A percentile compares a stretch with the other conserved stretches of the same genome.
Evolutionary conservation across 2,329 filamentous ascomycete species (phyloP).

Genomic region (Microascus cirrosus): DNA sequence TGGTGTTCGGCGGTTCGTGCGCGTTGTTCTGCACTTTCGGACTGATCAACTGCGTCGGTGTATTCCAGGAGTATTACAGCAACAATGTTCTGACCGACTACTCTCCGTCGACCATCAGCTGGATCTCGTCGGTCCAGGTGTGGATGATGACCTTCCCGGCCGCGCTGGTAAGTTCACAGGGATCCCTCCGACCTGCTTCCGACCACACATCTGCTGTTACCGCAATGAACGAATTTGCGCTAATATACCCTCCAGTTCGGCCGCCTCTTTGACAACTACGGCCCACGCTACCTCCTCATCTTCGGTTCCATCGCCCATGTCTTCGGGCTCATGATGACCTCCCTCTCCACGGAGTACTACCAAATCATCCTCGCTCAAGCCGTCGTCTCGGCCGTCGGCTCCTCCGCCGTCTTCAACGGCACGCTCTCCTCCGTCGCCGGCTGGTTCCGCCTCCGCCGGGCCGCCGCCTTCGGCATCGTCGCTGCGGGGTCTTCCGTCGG

Average conservation of each 20-base stretch:
- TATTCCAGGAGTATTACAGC: constrained; percentile 50
- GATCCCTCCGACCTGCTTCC: constrained; percentile 10
- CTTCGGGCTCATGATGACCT: constrained; percentile 55
- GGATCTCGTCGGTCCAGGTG: constrained; percentile 46
- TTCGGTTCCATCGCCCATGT: constrained; percentile 45
- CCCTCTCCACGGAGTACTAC: constrained; percentile 32
- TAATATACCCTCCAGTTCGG: constrained; percentile 30
- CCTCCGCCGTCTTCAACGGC: constrained; percentile 29
- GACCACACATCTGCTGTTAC: constrained; percentile 18
- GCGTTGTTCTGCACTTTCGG: constrained; percentile 32
- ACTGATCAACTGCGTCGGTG: constrained; percentile 32
- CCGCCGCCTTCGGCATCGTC: constrained; percentile 40
- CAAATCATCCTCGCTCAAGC: constrained; percentile 31
- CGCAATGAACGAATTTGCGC: neutral
- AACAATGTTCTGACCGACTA: constrained; percentile 32
- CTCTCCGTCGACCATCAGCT: constrained; percentile 40
- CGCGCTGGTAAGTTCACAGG: constrained; percentile 20
- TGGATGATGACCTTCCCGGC: constrained; percentile 39
- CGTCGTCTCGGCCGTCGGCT: constrained; percentile 27
- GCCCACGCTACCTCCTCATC: constrained; percentile 45
- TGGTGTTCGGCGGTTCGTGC: constrained; percentile 36
- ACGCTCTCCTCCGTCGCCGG: constrained; percentile 29
- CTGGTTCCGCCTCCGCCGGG: constrained; percentile 42
- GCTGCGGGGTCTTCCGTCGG: constrained; percentile 43
- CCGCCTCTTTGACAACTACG: constrained; percentile 52